Percentiles rank a stretch among this genome's conserved stretches.
These are phyloP conservation scores for Colletotrichum cordylinicola DNA, from an alignment of 2,329 filamentous ascomycete species.

Conservation along the genomic window DNA sequence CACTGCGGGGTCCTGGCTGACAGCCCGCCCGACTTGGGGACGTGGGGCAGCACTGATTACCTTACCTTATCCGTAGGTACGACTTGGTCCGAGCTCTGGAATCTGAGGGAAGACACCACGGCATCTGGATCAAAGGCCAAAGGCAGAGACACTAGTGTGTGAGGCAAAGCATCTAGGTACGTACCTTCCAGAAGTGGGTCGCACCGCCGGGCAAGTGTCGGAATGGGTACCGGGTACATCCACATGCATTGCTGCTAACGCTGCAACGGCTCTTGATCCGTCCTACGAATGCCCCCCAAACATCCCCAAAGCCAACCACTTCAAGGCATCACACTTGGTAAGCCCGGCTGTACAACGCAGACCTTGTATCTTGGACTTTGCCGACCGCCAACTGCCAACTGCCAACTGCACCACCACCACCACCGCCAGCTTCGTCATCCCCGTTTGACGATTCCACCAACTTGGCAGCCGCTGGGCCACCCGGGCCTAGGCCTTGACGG, in stretches of 20 bases:
- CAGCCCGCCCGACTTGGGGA: not conserved
- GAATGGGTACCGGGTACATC: slow-evolving; percentile 12
- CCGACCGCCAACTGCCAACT: not conserved
- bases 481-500: slow-evolving; percentile 12
- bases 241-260: slow-evolving; percentile 5
- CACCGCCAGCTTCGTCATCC: slow-evolving; percentile 14
- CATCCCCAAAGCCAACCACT: not conserved
- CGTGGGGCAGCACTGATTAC: not conserved
- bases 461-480: slow-evolving; percentile 1
- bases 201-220: not conserved
- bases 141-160: not conserved
- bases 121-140: not conserved
- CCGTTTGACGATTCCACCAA: slow-evolving; percentile 11
- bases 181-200: not conserved
- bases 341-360: not conserved
- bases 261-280: slow-evolving; percentile 11
- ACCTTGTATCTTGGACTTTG: not conserved
- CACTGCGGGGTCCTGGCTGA: slow-evolving; percentile 11
- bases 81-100: not conserved
- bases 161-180: no score
- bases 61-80: no score
- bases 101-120: not conserved
- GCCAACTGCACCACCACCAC: not conserved
- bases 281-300: not conserved
- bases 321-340: not conserved